Evolutionary conservation across 1,284 basidiomycete species (phyloP).

Genomic region (Spongiforma sp.): DNA sequence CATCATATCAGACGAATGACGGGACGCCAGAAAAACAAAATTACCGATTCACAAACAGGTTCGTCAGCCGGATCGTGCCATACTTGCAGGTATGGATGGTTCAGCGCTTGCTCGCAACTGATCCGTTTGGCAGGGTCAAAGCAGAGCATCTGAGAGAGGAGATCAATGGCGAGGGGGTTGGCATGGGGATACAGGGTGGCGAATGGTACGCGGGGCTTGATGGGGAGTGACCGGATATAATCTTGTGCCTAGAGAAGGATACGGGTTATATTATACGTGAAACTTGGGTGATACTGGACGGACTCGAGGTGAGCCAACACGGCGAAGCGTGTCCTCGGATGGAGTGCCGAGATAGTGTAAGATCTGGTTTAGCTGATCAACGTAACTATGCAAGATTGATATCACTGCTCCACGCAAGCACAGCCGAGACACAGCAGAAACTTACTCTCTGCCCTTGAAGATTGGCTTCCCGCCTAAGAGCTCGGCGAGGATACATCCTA

Average conservation of each 20-base stretch:
- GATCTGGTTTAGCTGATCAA: slow-evolving; percentile 99
- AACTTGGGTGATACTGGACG: slow-evolving; percentile 26
- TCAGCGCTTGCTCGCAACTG: slow-evolving; percentile 93
- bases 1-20: neutral
- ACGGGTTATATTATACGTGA: slow-evolving; percentile 7
- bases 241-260: slow-evolving; percentile 79
- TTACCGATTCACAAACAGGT: slow-evolving; percentile 75
- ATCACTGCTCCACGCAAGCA: neutral
- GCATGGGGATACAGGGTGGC: slow-evolving; percentile 91
- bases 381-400: slow-evolving; percentile 65
- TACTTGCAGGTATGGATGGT: slow-evolving; percentile 92
- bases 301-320: slow-evolving; percentile 91
- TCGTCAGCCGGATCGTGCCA: slow-evolving; percentile 97
- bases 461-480: slow-evolving; percentile 97
- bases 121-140: slow-evolving; percentile 98
- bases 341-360: slow-evolving; percentile 98
- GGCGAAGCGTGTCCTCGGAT: slow-evolving; percentile 92
- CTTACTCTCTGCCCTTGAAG: slow-evolving; percentile 96
- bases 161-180: slow-evolving; percentile 92
- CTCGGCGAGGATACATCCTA: slow-evolving; percentile 98
- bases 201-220: slow-evolving; percentile 94
- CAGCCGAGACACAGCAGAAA: slow-evolving; percentile 23
- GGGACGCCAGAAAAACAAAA: slow-evolving; percentile 34
- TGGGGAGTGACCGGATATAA: slow-evolving; percentile 97
- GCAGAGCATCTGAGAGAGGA: slow-evolving; percentile 90